Conservation (phyloP, 345 rosid genomes). For the Ceriops zippeliana region DNA sequence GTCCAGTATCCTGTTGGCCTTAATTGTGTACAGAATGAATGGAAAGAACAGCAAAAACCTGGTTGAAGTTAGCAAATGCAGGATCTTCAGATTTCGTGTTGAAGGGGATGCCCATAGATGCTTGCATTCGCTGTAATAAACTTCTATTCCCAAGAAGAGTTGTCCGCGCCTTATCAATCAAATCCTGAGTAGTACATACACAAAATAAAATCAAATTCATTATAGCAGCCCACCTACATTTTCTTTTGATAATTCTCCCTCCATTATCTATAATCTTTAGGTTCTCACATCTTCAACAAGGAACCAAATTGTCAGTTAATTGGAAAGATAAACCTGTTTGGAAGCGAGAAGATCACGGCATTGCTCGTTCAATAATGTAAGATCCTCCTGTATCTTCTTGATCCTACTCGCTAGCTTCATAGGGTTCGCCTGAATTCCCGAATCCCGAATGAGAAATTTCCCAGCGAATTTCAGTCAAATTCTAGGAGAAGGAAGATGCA, state of each 20-base stretch:
- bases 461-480: not conserved
- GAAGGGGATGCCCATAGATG: conserved; percentile 41
- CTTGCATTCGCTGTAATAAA: conserved; percentile 61
- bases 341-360: conserved; percentile 80
- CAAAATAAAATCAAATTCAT: not conserved
- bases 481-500: not conserved
- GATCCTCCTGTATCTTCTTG: conserved; percentile 75
- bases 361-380: conserved; percentile 54
- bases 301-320: not conserved
- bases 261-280: too few species aligned
- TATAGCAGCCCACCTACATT: not conserved
- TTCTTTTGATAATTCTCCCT: not conserved
- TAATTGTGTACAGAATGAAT: too few species aligned
- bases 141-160: conserved; percentile 70
- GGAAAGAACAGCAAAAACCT: conserved; percentile 33
- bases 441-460: too few species aligned
- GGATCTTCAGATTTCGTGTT: conserved; percentile 46
- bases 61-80: conserved; percentile 69
- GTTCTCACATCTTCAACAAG: not conserved
- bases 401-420: conserved; percentile 67
- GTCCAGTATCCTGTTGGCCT: too few species aligned
- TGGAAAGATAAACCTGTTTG: conserved; percentile 55
- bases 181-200: conserved; percentile 48
- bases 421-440: conserved; percentile 63
- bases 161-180: conserved; percentile 77